These are phyloP conservation scores for Corymbia calophylla DNA, from an alignment of 441 rosid genomes.

Conservation along the genomic window DNA sequence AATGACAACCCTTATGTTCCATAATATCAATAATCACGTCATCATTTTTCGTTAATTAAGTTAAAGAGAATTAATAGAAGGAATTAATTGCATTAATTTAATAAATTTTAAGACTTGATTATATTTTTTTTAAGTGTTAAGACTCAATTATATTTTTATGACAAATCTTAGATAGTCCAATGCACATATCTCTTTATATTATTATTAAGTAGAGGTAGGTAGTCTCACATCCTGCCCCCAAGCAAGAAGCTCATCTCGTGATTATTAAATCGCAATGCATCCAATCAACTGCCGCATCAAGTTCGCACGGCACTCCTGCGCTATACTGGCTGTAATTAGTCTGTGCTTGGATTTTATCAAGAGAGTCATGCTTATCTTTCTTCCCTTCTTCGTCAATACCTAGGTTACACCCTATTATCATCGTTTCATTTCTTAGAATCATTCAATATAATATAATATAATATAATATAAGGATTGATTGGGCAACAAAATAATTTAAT, in stretches of 20 bases:
- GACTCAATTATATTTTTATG: fast-evolving
- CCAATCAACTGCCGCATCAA: background rate
- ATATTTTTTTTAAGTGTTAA: fast-evolving
- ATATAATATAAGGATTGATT: background rate
- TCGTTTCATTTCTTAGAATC: background rate
- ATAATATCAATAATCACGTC: too few species aligned
- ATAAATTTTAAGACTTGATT: too few species aligned
- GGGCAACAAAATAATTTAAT: background rate
- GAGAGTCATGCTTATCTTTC: background rate
- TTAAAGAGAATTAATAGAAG: fast-evolving
- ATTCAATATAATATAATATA: background rate
- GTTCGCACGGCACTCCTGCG: background rate
- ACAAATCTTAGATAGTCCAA: too few species aligned
- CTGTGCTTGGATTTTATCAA: background rate
- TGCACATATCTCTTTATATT: background rate
- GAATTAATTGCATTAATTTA: too few species aligned
- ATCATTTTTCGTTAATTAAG: too few species aligned
- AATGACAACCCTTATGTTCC: background rate
- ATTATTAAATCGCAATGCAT: background rate
- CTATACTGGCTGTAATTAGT: background rate
- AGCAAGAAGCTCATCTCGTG: background rate
- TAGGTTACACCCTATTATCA: background rate
- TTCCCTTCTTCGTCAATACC: background rate
- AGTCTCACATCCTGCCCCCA: background rate
- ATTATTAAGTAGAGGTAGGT: background rate